Conservation (phyloP, 2,329 filamentous ascomycete species). For the Arthrocladium fulminans region DNA sequence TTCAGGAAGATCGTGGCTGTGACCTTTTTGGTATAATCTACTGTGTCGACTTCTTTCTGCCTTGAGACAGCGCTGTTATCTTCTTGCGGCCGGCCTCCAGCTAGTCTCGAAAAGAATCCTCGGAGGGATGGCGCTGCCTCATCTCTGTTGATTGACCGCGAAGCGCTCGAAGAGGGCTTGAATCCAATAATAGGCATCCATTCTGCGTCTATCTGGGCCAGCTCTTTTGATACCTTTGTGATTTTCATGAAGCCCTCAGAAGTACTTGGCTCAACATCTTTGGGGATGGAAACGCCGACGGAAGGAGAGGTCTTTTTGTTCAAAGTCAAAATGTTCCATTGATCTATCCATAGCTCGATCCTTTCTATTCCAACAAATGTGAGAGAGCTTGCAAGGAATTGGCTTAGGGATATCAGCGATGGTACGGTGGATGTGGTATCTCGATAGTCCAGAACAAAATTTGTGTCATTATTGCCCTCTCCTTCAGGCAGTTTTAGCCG, state of each 20-base stretch:
- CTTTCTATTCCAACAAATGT: conserved; percentile 85
- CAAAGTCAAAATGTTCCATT: conserved; percentile 69
- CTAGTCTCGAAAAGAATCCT: conserved; percentile 73
- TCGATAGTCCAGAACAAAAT: conserved; percentile 91
- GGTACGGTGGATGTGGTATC: conserved; percentile 81
- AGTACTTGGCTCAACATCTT: conserved; percentile 71
- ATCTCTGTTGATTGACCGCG: conserved; percentile 31
- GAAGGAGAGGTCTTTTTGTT: conserved; percentile 79
- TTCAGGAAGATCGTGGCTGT: conserved; percentile 79
- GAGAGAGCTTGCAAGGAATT: conserved; percentile 88
- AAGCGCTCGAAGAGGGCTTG: conserved; percentile 50
- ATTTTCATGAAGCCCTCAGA: conserved; percentile 85
- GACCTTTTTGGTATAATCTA: conserved; percentile 55
- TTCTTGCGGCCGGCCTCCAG: conserved; percentile 35
- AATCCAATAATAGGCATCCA: conserved; percentile 85
- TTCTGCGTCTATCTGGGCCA: conserved; percentile 81
- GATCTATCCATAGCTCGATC: conserved; percentile 85
- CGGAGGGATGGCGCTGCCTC: conserved; percentile 54
- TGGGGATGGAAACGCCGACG: conserved; percentile 61
- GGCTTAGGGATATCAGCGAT: conserved; percentile 73
- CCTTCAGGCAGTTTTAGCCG: conserved; percentile 64
- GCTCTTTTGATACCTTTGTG: conserved; percentile 67
- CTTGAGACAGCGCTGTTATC: conserved; percentile 31
- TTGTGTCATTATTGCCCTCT: conserved; percentile 62
- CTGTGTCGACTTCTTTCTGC: conserved; percentile 50